Conservation (phyloP, 177 flowering plant genomes). For the Telopea speciosissima region DNA sequence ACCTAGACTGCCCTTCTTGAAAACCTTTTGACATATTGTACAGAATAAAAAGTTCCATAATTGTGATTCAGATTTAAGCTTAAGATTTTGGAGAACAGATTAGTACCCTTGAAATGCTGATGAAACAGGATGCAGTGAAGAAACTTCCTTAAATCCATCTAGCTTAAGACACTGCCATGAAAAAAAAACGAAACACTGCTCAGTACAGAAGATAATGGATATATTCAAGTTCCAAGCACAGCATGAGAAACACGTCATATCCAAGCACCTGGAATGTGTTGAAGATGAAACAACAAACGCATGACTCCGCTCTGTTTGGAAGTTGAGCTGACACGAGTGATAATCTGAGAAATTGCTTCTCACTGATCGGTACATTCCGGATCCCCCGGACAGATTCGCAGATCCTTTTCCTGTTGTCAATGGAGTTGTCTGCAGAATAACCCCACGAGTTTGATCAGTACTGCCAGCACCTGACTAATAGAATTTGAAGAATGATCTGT, state of each 20-base stretch:
- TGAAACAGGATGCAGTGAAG: not conserved
- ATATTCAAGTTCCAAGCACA: not conserved
- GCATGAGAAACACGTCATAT: constrained; percentile 10
- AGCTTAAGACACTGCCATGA: not conserved
- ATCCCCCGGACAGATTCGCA: constrained; percentile 25
- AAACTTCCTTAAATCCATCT: not conserved
- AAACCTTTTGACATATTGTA: too few relatives aligned
- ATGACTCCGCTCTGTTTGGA: constrained; percentile 26
- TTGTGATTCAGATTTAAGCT: too few relatives aligned
- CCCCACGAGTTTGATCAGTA: constrained; percentile 15
- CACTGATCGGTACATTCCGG: constrained; percentile 29
- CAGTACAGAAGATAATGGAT: not conserved
- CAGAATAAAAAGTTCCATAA: too few relatives aligned
- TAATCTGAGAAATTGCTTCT: constrained; percentile 30
- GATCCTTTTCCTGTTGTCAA: constrained; percentile 25
- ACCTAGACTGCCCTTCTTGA: too few relatives aligned
- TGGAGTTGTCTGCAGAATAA: constrained; percentile 13
- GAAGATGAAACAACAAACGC: constrained; percentile 42
- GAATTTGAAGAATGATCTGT: constrained; percentile 11
- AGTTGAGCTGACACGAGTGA: constrained; percentile 20
- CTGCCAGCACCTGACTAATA: constrained; percentile 30
- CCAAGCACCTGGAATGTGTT: constrained; percentile 16
- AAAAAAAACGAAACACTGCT: not conserved
- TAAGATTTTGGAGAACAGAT: not conserved
- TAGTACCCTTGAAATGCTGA: not conserved